Base-by-base conservation (phyloP, 352 stramenopile species). In the Pythium vanterpoolii region DNA sequence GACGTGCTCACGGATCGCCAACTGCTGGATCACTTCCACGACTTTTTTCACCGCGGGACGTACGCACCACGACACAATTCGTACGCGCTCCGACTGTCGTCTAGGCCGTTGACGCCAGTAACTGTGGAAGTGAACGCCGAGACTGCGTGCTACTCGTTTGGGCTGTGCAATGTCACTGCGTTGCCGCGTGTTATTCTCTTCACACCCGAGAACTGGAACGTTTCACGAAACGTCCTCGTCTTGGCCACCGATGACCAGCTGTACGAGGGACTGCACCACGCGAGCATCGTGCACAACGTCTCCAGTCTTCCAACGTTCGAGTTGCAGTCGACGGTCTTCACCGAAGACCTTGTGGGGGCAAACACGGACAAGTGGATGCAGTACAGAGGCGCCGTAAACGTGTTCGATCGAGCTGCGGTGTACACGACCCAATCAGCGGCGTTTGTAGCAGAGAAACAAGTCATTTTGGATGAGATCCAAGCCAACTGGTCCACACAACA, bases 1-100 rank as follows among this genome's bases (percentile, higher is more conserved):
- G 62, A 57, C 11, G 69, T 69, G 3, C 58, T 90, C 4, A 64
- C 57, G 0, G 49, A 42, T 5, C 63, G 54, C 1, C 77, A 86
- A 48, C 62, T 77, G 0, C 55, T 89, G 5, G 80, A 93, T 27
- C 83, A 93, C 42, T 90, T 83, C 46, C 76, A 86, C 50, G 77
- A 90, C 50, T 86, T 90, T 60, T 38, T 84, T 11, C 31, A 65
- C 5, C 73, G 69, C 0, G 45, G 55, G 13, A 77, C 64, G 1
- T 40, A 27, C 9, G 65, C 63, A 0, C 42, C 46, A 13, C 24
- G 54, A 2, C 83, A 93, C 59, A 83, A 79, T 47, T 72, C 73
- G 14, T 90, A 90, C 39, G 60, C 74, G 0, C 56, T 93, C 42
- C 54, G 64, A 1, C 60, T 93, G 14, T 52, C 52, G 1, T 73